Percentiles rank a stretch among this genome's conserved stretches.
phyloP scores from a whole-genome alignment of 306 rosid genomes.

The Cicer bijugum region DNA sequence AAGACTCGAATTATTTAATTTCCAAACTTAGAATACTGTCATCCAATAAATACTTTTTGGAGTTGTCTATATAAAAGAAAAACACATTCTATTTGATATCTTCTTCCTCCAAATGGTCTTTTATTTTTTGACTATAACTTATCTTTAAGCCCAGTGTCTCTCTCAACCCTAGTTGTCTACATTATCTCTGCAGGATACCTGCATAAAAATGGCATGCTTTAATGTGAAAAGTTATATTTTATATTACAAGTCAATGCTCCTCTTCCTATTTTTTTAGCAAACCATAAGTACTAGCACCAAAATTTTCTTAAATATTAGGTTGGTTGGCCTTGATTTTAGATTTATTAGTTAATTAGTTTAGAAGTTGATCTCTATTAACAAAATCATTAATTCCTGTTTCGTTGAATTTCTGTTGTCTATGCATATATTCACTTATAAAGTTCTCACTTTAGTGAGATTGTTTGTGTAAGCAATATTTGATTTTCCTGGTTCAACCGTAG shows the following conservation, averaged over 20 bases:
- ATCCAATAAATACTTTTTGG: background rate
- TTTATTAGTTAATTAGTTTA: background rate
- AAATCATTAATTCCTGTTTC: slow-evolving; percentile 31
- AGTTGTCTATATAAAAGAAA: background rate
- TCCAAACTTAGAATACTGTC: background rate
- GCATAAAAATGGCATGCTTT: slow-evolving; percentile 49
- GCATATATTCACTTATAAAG: background rate
- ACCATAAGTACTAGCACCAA: slow-evolving; percentile 29
- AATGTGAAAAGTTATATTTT: slow-evolving; percentile 51
- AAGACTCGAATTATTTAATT: background rate
- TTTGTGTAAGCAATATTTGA: slow-evolving; percentile 22
- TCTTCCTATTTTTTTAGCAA: slow-evolving; percentile 42
- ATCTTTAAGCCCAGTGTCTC: background rate
- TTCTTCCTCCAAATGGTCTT: slow-evolving; percentile 1
- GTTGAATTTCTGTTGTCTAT: background rate
- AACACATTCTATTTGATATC: background rate
- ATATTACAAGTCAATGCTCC: slow-evolving; percentile 47
- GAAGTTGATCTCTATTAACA: slow-evolving; percentile 15
- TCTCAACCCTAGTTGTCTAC: slow-evolving; percentile 11
- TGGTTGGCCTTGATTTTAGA: slow-evolving; percentile 30
- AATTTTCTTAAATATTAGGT: slow-evolving; percentile 12
- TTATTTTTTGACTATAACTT: background rate
- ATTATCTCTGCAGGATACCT: slow-evolving; percentile 58
- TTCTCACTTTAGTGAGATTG: slow-evolving; percentile 1
- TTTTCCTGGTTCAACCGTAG: background rate